A percentile compares a stretch with the other conserved stretches of the same genome.
phyloP scores from a whole-genome alignment of 805 yeast species.

The Candida krabiensis region DNA sequence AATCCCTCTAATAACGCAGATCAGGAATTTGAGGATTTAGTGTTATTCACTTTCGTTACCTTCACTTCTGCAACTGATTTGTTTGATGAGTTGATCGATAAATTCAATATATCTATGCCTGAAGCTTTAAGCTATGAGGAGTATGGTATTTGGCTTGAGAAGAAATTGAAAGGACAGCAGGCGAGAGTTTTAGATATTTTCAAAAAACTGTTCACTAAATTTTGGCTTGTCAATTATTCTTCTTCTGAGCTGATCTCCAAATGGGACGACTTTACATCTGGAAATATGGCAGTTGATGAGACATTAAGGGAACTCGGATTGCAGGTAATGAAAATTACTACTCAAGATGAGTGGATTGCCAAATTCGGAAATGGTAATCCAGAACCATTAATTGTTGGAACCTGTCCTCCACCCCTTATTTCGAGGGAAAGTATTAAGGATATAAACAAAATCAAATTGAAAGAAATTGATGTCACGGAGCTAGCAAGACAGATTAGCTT shows the following conservation, averaged over 20 bases:
- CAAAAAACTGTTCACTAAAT: conserved; percentile 63
- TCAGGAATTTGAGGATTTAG: conserved; percentile 62
- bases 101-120: conserved; percentile 77
- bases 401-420: conserved; percentile 23
- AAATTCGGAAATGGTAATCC: conserved; percentile 22
- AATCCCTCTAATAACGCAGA: conserved; percentile 63
- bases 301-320: conserved; percentile 21
- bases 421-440: conserved; percentile 18
- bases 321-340: conserved; percentile 19
- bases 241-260: conserved; percentile 40
- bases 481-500: conserved; percentile 84
- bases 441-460: conserved; percentile 44
- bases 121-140: conserved; percentile 85
- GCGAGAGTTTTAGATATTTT: conserved; percentile 64
- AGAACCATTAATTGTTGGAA: conserved; percentile 8
- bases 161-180: conserved; percentile 68
- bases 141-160: conserved; percentile 71
- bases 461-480: conserved; percentile 71
- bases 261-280: conserved; percentile 27
- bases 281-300: conserved; percentile 11
- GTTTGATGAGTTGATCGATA: conserved; percentile 53
- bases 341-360: conserved; percentile 28
- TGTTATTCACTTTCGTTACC: conserved; percentile 74
- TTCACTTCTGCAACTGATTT: conserved; percentile 69
- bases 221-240: conserved; percentile 66